Conservation (phyloP, 176 grass and related monocot species). For the Saccharum spontaneum region DNA sequence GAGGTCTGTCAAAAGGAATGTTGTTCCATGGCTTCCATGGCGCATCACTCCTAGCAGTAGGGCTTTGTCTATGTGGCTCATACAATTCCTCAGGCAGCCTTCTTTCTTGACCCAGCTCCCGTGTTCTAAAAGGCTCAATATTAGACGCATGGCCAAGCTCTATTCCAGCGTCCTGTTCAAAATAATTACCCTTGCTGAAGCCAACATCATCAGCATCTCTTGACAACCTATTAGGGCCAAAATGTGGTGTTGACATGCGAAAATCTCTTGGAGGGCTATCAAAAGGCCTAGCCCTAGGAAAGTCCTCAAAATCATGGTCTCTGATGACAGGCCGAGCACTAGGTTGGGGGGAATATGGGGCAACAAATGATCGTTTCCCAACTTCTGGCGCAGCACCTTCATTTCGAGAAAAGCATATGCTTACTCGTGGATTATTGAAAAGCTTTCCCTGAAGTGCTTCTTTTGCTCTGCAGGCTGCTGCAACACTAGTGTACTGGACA, state of each 20-base stretch:
- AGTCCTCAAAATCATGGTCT: conserved; percentile 41
- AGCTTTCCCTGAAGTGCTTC: conserved; percentile 91
- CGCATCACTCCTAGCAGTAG: conserved; percentile 39
- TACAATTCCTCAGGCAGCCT: conserved; percentile 52
- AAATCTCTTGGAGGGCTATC: conserved; percentile 59
- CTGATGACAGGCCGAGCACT: conserved; percentile 23
- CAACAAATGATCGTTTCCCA: conserved; percentile 37
- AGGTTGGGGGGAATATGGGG: conserved; percentile 36
- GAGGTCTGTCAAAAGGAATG: conserved; percentile 49
- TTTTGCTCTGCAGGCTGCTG: conserved; percentile 87
- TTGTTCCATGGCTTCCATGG: conserved; percentile 55
- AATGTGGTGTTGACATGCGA: conserved; percentile 30
- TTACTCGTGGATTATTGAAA: conserved; percentile 89
- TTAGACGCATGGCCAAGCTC: conserved; percentile 32
- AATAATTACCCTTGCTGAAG: conserved; percentile 46
- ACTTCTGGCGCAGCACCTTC: conserved; percentile 50
- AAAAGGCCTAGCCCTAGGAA: conserved; percentile 39
- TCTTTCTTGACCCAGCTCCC: conserved; percentile 46
- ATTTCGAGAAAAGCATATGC: conserved; percentile 90
- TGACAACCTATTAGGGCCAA: conserved; percentile 28
- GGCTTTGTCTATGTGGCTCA: conserved; percentile 48
- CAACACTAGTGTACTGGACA: conserved; percentile 67
- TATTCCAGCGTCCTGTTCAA: conserved; percentile 26
- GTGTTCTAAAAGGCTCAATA: conserved; percentile 42
- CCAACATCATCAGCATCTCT: conserved; percentile 45